Conservation (phyloP, 2,329 filamentous ascomycete genomes). For the Colletotrichum liaoningense region DNA sequence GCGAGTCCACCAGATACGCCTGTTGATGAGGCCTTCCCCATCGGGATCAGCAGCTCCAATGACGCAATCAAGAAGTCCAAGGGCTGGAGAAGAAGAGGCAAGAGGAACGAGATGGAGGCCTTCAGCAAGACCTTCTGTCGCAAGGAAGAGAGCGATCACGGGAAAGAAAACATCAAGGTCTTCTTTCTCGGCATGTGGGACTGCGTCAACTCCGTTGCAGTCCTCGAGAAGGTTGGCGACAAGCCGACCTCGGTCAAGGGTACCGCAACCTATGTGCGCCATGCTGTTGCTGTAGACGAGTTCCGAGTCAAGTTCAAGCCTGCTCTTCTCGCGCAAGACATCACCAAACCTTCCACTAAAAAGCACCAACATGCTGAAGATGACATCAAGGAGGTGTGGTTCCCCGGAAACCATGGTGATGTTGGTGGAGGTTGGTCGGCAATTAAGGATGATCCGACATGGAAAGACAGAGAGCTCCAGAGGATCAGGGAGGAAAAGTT, state of each 20-base stretch:
- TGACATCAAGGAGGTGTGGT: conserved; percentile 64
- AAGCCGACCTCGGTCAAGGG: conserved; percentile 50
- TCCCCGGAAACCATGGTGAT: conserved; percentile 64
- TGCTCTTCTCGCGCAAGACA: conserved; percentile 56
- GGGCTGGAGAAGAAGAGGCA: not conserved
- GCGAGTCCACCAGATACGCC: not conserved
- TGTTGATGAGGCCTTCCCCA: not conserved
- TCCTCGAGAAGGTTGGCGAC: conserved; percentile 49
- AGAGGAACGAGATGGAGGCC: conserved; percentile 48
- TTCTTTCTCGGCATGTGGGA: conserved; percentile 67
- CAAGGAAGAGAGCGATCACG: conserved; percentile 39
- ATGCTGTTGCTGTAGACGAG: conserved; percentile 65
- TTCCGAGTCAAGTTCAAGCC: conserved; percentile 66
- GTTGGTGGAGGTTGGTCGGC: conserved; percentile 64
- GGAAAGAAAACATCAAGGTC: conserved; percentile 53
- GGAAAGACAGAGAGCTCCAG: not conserved
- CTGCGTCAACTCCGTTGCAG: conserved; percentile 61
- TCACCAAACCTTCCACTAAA: conserved; percentile 6
- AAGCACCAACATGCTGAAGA: conserved; percentile 41
- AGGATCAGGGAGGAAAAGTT: not conserved
- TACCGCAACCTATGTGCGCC: conserved; percentile 58
- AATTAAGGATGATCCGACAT: conserved; percentile 36
- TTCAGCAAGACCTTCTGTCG: conserved; percentile 62
- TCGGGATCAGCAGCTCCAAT: not conserved
- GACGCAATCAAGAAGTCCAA: conserved; percentile 14